These are phyloP conservation scores for Malassezia sp. DNA, from an alignment of 1,284 basidiomycete genomes.

Conservation along the genomic window DNA sequence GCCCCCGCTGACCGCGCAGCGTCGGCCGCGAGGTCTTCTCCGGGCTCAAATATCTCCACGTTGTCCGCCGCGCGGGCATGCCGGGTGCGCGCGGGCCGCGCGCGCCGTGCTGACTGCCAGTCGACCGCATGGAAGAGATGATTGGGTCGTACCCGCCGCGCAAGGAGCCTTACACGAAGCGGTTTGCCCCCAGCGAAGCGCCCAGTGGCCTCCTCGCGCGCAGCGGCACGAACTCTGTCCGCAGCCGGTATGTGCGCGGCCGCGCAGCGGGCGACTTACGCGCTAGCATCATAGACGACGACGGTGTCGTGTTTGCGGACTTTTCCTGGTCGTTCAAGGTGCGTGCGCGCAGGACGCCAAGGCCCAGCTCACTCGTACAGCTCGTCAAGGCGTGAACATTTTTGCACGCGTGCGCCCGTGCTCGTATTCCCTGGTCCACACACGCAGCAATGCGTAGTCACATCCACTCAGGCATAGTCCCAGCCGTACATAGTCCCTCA, in stretches of 20 bases:
- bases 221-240: conserved; percentile 60
- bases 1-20: conserved; percentile 2
- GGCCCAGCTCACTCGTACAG: not conserved
- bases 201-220: conserved; percentile 64
- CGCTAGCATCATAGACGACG: conserved; percentile 77
- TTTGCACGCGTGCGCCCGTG: not conserved
- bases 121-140: conserved; percentile 81
- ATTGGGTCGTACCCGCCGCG: conserved; percentile 65
- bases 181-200: conserved; percentile 47
- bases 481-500: too few relatives aligned
- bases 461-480: too few relatives aligned
- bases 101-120: conserved; percentile 49
- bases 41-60: conserved; percentile 64
- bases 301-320: conserved; percentile 55
- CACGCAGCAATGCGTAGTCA: too few relatives aligned
- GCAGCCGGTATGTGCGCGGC: too few relatives aligned
- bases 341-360: not conserved
- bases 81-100: conserved; percentile 39
- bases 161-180: conserved; percentile 46
- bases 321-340: conserved; percentile 50
- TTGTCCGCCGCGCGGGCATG: conserved; percentile 65
- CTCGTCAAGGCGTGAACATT: conserved; percentile 2
- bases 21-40: conserved; percentile 70
- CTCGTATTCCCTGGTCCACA: too few relatives aligned
- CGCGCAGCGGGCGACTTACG: too few relatives aligned